These are phyloP conservation scores for Fremontodendron californicum DNA, from an alignment of 345 rosid genomes.

Conservation along the genomic window DNA sequence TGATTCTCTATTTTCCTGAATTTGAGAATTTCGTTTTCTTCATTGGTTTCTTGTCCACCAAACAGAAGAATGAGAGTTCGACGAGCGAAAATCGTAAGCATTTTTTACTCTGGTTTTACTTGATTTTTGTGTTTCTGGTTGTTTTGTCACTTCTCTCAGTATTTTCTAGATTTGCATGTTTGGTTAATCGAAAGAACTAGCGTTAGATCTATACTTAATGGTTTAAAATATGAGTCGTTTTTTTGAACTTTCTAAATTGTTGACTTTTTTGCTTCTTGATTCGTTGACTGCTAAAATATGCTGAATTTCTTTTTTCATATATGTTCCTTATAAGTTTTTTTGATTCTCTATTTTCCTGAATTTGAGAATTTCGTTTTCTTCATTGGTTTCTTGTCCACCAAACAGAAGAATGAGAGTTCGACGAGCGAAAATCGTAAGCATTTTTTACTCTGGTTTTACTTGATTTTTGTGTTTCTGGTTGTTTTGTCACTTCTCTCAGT, in stretches of 20 bases:
- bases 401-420: background rate
- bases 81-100: conserved; percentile 9
- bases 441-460: background rate
- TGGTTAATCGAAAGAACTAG: background rate
- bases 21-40: background rate
- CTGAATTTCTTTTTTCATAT: background rate
- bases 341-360: background rate
- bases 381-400: background rate
- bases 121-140: background rate
- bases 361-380: background rate
- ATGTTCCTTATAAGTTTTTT: background rate
- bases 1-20: background rate
- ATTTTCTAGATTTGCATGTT: background rate
- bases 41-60: background rate
- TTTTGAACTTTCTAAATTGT: background rate
- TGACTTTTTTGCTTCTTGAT: background rate
- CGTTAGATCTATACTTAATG: background rate
- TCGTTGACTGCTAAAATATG: background rate
- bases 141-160: background rate
- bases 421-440: conserved; percentile 9
- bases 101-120: background rate
- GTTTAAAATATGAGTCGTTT: background rate
- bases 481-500: background rate
- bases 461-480: background rate
- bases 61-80: background rate